Evolutionary conservation across 2,329 filamentous ascomycete genomes (phyloP).

Genomic region (Monosporascus cannonballus): DNA sequence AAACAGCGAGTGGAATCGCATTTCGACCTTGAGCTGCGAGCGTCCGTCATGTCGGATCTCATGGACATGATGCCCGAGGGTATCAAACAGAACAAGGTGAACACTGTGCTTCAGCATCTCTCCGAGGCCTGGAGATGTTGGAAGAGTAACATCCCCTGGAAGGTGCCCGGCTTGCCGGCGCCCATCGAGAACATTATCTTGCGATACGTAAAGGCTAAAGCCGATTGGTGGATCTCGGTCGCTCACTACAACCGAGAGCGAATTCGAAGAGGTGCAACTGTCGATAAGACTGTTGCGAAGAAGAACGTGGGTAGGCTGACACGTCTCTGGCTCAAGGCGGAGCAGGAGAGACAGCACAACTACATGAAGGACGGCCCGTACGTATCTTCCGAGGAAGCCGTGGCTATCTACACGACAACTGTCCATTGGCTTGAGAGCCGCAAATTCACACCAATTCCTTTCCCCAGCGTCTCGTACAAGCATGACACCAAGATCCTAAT

Average conservation of each 20-base stretch:
- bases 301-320: slow-evolving; percentile 96
- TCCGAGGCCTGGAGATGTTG: slow-evolving; percentile 99
- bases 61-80: slow-evolving; percentile 99
- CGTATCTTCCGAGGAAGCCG: slow-evolving; percentile 95
- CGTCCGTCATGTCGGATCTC: slow-evolving; percentile 96
- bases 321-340: slow-evolving; percentile 92
- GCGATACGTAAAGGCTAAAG: slow-evolving; percentile 97
- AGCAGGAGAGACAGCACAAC: slow-evolving; percentile 97
- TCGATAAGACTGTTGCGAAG: slow-evolving; percentile 98
- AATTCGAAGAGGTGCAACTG: slow-evolving; percentile 90
- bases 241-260: slow-evolving; percentile 98
- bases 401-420: slow-evolving; percentile 97
- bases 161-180: slow-evolving; percentile 91
- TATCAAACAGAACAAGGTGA: slow-evolving; percentile 99
- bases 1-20: slow-evolving; percentile 99
- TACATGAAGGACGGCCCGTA: slow-evolving; percentile 99
- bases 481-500: slow-evolving; percentile 99
- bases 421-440: slow-evolving; percentile 98
- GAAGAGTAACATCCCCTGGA: slow-evolving; percentile 99
- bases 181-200: slow-evolving; percentile 99
- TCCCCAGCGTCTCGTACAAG: slow-evolving; percentile 98
- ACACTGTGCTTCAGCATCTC: slow-evolving; percentile 92
- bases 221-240: slow-evolving; percentile 99
- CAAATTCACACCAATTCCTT: slow-evolving; percentile 97
- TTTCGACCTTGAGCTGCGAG: slow-evolving; percentile 93